Conservation (phyloP, 768 basidiomycete genomes). For the Naganishia onofrii region DNA sequence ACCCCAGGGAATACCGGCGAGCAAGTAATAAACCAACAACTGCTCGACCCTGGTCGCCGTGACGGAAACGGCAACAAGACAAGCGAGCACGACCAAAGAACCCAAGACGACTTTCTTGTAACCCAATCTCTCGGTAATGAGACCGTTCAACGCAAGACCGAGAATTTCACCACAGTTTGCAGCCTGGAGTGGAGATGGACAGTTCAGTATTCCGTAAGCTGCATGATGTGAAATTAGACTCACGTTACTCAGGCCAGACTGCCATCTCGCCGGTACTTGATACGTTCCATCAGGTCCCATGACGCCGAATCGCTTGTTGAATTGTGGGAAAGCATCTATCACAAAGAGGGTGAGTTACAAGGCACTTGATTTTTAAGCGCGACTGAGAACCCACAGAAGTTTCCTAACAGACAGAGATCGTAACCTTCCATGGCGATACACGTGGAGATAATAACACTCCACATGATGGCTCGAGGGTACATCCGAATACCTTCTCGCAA, state of each 20-base stretch:
- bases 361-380: background rate
- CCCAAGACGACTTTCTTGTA: slow-evolving; percentile 49
- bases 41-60: slow-evolving; percentile 26
- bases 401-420: slow-evolving; percentile 34
- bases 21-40: slow-evolving; percentile 26
- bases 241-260: slow-evolving; percentile 51
- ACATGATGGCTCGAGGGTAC: slow-evolving; percentile 52
- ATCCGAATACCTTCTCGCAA: slow-evolving; percentile 43
- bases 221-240: background rate
- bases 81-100: slow-evolving; percentile 40
- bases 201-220: background rate
- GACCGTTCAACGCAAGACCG: slow-evolving; percentile 52
- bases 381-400: slow-evolving; percentile 24
- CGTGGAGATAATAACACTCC: slow-evolving; percentile 44
- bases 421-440: slow-evolving; percentile 50
- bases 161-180: slow-evolving; percentile 52
- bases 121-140: slow-evolving; percentile 51
- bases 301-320: slow-evolving; percentile 46
- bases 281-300: slow-evolving; percentile 43
- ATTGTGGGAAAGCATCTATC: slow-evolving; percentile 44
- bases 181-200: slow-evolving; percentile 35
- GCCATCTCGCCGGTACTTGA: slow-evolving; percentile 53
- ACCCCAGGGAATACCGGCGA: slow-evolving; percentile 31
- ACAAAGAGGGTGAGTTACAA: background rate
- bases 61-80: slow-evolving; percentile 37